Base-by-base conservation (phyloP, 2,329 filamentous ascomycete genomes). In the Lasiodiplodia gonubiensis region DNA sequence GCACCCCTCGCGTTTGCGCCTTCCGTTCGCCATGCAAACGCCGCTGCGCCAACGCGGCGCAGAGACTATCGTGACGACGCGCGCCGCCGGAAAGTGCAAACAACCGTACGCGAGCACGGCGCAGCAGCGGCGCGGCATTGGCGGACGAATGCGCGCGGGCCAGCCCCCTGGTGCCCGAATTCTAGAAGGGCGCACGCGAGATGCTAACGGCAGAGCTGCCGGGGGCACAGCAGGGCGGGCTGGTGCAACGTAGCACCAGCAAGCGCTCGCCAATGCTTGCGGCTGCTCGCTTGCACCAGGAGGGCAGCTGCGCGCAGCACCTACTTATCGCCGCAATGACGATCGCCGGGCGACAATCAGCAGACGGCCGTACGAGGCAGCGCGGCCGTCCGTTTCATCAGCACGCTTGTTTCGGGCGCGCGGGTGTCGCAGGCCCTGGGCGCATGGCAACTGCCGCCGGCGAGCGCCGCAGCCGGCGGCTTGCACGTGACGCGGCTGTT, bases 401-500 rank as follows among this genome's bases (percentile, higher is more conserved):
- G 35, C 14, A 16, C 30, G 54, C 35, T 46, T 42, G 54, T 42
- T 42, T 42, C 54, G 27, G 54, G 27, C 18, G 53, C 53, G 27
- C 54, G 53, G 30, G 53, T 57, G 53, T 57, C 35, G 33, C 18
- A 39, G 53, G 30, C 21, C 35, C 35, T 48, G 42, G 39, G 42
- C 42, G 42, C 42, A 46, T 46, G 55, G 55, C 55, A 60, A 60
- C 39, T 60, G 55, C 55, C 55, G 55, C 55, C 55, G 55, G 55
- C 55, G 55, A 60, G 39, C 55, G 55, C 55, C 55, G 55, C 54
- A 42, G 54, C 54, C 54, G 54, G 35, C 37, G 35, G 54, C 55
- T 39, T 42, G 35, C 55, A 60, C 55, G 55, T 48, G 55, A 59
- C 23, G 55, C 55, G 55, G 55, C 55, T 60, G 55, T 60, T 60